These are phyloP conservation scores for Blumeriella jaapii DNA, from an alignment of 2,329 filamentous ascomycete species.

Conservation along the genomic window DNA sequence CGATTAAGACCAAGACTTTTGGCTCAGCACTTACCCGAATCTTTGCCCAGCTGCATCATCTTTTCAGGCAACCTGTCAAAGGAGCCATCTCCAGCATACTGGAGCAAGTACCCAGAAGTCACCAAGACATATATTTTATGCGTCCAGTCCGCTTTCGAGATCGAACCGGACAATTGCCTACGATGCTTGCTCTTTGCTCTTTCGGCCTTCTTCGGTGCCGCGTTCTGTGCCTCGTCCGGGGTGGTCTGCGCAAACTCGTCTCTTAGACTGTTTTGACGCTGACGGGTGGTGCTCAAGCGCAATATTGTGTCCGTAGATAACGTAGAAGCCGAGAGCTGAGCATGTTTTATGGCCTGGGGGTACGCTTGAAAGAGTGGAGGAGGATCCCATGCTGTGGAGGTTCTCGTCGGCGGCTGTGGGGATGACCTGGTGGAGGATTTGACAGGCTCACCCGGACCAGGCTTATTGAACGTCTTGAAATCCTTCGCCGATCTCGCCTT, in stretches of 20 bases:
- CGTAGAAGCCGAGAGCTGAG: slow-evolving; percentile 54
- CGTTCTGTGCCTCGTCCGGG: slow-evolving; percentile 10
- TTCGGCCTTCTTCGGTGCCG: slow-evolving; percentile 28
- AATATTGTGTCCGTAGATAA: slow-evolving; percentile 59
- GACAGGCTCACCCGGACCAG: slow-evolving; percentile 12
- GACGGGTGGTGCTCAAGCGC: slow-evolving; percentile 40
- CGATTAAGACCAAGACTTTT: background rate
- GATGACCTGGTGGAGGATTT: slow-evolving; percentile 11
- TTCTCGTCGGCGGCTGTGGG: slow-evolving; percentile 12
- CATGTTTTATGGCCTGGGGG: slow-evolving; percentile 69
- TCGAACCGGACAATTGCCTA: slow-evolving; percentile 26
- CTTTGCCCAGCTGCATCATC: slow-evolving; percentile 56
- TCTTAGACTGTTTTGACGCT: slow-evolving; percentile 35
- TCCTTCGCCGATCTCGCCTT: slow-evolving; percentile 18
- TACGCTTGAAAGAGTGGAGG: slow-evolving; percentile 81
- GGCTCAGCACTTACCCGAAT: slow-evolving; percentile 35
- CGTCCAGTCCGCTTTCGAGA: slow-evolving; percentile 47
- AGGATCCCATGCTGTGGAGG: slow-evolving; percentile 42
- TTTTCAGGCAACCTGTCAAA: slow-evolving; percentile 66
- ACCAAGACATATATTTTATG: slow-evolving; percentile 63
- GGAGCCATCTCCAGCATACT: slow-evolving; percentile 60
- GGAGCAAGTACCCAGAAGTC: slow-evolving; percentile 58
- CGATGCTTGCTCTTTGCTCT: slow-evolving; percentile 33
- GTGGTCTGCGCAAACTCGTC: slow-evolving; percentile 26
- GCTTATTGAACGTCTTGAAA: slow-evolving; percentile 12